phyloP scores from a whole-genome alignment of 2,329 filamentous ascomycete genomes.

The Aspergillus sp. region DNA sequence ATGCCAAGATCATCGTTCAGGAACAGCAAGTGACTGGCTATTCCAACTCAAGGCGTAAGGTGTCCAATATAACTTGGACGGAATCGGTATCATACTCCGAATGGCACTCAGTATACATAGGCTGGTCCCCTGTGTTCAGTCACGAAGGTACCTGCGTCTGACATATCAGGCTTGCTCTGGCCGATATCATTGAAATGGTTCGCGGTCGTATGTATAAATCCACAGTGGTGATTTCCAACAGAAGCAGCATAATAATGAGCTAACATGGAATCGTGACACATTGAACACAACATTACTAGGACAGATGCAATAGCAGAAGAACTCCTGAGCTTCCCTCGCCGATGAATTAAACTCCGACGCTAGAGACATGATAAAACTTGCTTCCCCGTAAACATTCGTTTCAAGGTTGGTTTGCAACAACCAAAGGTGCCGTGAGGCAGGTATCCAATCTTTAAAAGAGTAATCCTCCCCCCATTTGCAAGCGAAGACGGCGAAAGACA shows the following conservation, averaged over 20 bases:
- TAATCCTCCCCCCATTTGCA: slow-evolving; percentile 26
- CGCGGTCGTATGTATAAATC: background rate
- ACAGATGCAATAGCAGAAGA: slow-evolving; percentile 5
- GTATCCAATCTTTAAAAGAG: slow-evolving; percentile 32
- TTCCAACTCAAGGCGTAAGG: background rate
- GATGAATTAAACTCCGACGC: slow-evolving; percentile 29
- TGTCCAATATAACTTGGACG: background rate
- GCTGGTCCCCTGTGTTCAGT: background rate
- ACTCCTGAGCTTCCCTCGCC: slow-evolving; percentile 10
- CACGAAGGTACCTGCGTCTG: background rate
- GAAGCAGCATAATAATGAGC: background rate
- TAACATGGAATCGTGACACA: background rate
- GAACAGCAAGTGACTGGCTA: background rate
- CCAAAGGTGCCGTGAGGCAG: slow-evolving; percentile 34
- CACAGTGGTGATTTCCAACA: background rate
- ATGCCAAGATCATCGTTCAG: background rate
- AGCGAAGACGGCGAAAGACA: slow-evolving; percentile 21
- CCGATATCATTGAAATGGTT: background rate
- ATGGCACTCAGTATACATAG: background rate
- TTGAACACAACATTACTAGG: background rate
- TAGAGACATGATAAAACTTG: slow-evolving; percentile 27
- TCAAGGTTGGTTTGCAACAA: slow-evolving; percentile 17
- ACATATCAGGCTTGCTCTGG: background rate
- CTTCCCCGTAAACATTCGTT: slow-evolving; percentile 20
- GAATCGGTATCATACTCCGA: background rate